These are phyloP conservation scores for Pholiota adiposa DNA, from an alignment of 1,284 basidiomycete species.

Conservation along the genomic window DNA sequence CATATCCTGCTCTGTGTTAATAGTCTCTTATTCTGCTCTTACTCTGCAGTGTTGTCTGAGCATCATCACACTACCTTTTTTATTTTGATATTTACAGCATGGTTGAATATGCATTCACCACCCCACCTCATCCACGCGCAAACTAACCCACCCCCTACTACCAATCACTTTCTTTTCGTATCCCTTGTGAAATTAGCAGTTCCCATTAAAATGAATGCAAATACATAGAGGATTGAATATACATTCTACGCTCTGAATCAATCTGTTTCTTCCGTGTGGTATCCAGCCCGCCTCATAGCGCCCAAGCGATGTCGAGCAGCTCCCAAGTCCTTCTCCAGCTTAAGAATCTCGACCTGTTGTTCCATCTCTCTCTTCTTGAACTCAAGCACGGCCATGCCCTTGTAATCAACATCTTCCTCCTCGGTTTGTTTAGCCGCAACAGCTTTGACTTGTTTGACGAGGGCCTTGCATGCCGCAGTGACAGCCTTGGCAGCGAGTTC, in stretches of 20 bases:
- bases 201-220: constrained; percentile 21
- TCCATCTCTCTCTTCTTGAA: constrained; percentile 99
- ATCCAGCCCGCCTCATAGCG: constrained; percentile 90
- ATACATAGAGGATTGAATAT: constrained; percentile 15
- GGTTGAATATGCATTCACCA: constrained; percentile 8
- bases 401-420: constrained; percentile 88
- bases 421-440: constrained; percentile 84
- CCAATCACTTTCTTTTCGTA: constrained; percentile 11
- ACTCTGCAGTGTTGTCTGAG: constrained; percentile 14
- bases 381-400: constrained; percentile 91
- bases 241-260: constrained; percentile 32
- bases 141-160: constrained; percentile 8
- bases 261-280: constrained; percentile 81
- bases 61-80: constrained; percentile 19
- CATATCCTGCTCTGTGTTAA: constrained; percentile 24
- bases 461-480: constrained; percentile 96
- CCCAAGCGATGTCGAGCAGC: constrained; percentile 87
- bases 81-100: constrained; percentile 24
- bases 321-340: constrained; percentile 93
- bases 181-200: constrained; percentile 15
- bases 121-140: background rate
- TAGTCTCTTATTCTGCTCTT: constrained; percentile 16
- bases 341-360: constrained; percentile 97
- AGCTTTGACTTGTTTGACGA: constrained; percentile 96
- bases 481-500: constrained; percentile 98